A percentile compares a stretch with the other conserved stretches of the same genome.
phyloP scores from a whole-genome alignment of 331 rosid species.

The Quercus phellos region DNA sequence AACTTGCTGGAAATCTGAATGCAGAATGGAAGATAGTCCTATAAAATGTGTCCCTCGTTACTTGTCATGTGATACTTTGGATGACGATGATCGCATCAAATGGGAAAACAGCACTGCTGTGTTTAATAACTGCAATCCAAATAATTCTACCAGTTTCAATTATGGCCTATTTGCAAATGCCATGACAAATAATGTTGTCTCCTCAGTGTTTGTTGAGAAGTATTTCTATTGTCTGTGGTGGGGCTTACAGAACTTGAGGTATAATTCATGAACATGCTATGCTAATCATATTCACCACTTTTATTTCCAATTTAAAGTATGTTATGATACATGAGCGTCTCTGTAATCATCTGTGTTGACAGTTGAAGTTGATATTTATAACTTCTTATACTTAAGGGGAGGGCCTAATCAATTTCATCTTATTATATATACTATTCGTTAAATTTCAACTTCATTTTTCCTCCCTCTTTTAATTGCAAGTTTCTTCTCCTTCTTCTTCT shows the following conservation, averaged over 20 bases:
- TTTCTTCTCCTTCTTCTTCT: background rate
- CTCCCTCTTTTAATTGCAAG: background rate
- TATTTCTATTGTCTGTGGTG: slow-evolving; percentile 88
- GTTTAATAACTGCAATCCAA: slow-evolving; percentile 66
- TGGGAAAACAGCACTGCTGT: slow-evolving; percentile 59
- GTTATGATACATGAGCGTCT: background rate
- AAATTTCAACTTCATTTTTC: background rate
- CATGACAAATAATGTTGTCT: slow-evolving; percentile 46
- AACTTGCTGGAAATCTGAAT: slow-evolving; percentile 70
- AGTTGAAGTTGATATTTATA: background rate
- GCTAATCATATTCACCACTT: background rate
- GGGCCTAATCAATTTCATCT: background rate
- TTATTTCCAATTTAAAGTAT: background rate
- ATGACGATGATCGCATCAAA: slow-evolving; percentile 30
- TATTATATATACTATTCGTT: too few species aligned
- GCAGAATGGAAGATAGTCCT: slow-evolving; percentile 54
- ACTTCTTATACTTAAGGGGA: background rate
- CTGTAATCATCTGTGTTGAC: background rate
- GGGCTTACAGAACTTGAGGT: slow-evolving; percentile 97
- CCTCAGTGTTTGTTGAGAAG: slow-evolving; percentile 53
- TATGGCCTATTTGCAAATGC: slow-evolving; percentile 66
- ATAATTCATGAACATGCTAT: slow-evolving; percentile 8
- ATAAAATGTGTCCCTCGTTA: slow-evolving; percentile 45
- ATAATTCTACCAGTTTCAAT: slow-evolving; percentile 31
- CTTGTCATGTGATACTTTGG: slow-evolving; percentile 56